Evolutionary conservation across 176 grass and related monocot species (phyloP), one percentile per base, ranked within the genome.

Genomic region (Tuctoria greenei): DNA sequence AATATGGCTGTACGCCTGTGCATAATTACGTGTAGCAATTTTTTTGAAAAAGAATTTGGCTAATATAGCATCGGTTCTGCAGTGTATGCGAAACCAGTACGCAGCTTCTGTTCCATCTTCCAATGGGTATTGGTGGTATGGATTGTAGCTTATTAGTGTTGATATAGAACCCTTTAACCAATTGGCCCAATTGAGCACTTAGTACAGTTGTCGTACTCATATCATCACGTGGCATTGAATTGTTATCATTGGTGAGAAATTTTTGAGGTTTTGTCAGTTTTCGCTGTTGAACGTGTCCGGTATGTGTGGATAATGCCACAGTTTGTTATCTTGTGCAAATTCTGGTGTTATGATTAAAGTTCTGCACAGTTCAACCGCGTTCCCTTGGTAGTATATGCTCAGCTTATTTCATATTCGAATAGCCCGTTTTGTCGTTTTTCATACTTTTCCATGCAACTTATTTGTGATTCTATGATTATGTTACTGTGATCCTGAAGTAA

Each of bases 201-300:
- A n/a, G n/a, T n/a, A n/a, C n/a, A n/a, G n/a, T n/a, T n/a, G n/a
- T n/a, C n/a, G n/a, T n/a, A n/a, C n/a, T n/a, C n/a, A n/a, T n/a
- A n/a, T n/a, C n/a, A n/a, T n/a, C n/a, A n/a, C n/a, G 56, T 13
- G 16, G 10, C 21, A 6, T 40, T 15, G 6, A 31, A 60, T 28
- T 64, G 58, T 38, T 64, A 50, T 21, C 14, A 39, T 25, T 18
- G 27, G 20, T 76, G 59, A 17, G 0, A 24, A 38, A 18, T 51
- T 16, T 77, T 39, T 52, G 44, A 67, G 63, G 49, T 79, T 66
- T 78, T 79, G 63, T 31, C 11, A 13, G 45, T 56, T 67, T 56
- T 8, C 13, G 38, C 13, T 11, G 13, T 21, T 43, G 47, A 47
- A 54, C 4, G 3, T 42, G 61, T 67, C 62, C 0, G 0, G 47